A percentile compares a stretch with the other conserved stretches of the same genome.
Evolutionary conservation across 306 rosid species (phyloP).

Genomic region (Prunus mira): DNA sequence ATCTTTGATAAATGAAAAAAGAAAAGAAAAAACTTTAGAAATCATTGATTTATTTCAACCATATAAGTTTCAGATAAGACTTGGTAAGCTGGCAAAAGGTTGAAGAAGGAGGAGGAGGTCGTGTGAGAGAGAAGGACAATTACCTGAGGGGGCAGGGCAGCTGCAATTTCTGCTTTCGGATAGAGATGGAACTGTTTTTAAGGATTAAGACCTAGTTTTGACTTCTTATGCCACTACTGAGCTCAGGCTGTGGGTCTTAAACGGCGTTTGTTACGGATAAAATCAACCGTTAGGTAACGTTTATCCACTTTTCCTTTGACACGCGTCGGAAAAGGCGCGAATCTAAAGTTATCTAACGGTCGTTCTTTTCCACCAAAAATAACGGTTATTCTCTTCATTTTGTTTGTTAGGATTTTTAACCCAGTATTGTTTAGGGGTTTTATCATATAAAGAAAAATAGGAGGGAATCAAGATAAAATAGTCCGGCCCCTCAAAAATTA

Average conservation of each 20-base stretch:
- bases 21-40: background rate
- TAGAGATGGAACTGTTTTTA: background rate
- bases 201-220: background rate
- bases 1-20: background rate
- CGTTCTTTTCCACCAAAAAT: background rate
- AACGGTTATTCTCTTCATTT: background rate
- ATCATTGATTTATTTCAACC: background rate
- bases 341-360: background rate
- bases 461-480: no score
- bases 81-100: background rate
- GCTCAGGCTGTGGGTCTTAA: background rate
- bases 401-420: background rate
- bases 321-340: background rate
- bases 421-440: background rate
- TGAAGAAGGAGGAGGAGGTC: background rate
- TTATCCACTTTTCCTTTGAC: background rate
- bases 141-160: background rate
- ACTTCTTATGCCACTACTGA: background rate
- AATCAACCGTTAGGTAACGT: background rate
- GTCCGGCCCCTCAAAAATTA: no score
- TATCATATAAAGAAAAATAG: no score
- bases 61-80: background rate
- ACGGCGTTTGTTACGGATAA: conserved; percentile 6
- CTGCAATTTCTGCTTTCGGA: background rate
- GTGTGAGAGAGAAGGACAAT: background rate